Percentiles rank a stretch among this genome's conserved stretches.
Conservation (phyloP, 495 filamentous ascomycete species). For the Aspergillus kassunensis region DNA sequence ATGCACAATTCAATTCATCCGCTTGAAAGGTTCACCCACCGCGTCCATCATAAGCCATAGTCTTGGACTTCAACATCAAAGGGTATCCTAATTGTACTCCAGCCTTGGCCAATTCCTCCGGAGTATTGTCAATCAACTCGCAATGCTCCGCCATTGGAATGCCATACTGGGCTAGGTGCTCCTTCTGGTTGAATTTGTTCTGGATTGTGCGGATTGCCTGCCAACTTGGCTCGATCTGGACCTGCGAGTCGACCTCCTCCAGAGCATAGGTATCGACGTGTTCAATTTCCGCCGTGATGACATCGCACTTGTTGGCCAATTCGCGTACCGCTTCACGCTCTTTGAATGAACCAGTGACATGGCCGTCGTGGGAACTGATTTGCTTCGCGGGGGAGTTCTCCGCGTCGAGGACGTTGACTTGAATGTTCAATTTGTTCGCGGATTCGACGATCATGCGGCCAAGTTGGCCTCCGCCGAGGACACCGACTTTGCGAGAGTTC, state of each 20-base stretch:
- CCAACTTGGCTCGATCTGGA: conserved; percentile 79
- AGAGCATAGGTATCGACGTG: conserved; percentile 93
- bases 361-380: conserved; percentile 67
- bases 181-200: conserved; percentile 93
- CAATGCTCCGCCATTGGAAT: conserved; percentile 71
- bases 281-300: conserved; percentile 96
- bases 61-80: conserved; percentile 92
- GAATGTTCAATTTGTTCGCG: conserved; percentile 80
- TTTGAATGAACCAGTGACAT: conserved; percentile 84
- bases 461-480: conserved; percentile 77
- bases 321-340: conserved; percentile 70
- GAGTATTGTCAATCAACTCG: conserved; percentile 49
- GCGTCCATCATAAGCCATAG: conserved; percentile 89
- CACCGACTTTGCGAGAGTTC: conserved; percentile 55
- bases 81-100: conserved; percentile 72
- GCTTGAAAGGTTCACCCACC: conserved; percentile 35
- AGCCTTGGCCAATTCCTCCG: conserved; percentile 58
- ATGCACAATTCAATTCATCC: not conserved
- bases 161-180: conserved; percentile 61
- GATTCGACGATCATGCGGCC: conserved; percentile 95
- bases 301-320: conserved; percentile 72
- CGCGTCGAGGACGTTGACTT: conserved; percentile 75
- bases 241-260: conserved; percentile 68
- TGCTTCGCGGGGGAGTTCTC: conserved; percentile 84
- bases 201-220: conserved; percentile 87